Base-by-base conservation (phyloP, 2,329 filamentous ascomycete genomes). In the Lachnellula subtilissima region DNA sequence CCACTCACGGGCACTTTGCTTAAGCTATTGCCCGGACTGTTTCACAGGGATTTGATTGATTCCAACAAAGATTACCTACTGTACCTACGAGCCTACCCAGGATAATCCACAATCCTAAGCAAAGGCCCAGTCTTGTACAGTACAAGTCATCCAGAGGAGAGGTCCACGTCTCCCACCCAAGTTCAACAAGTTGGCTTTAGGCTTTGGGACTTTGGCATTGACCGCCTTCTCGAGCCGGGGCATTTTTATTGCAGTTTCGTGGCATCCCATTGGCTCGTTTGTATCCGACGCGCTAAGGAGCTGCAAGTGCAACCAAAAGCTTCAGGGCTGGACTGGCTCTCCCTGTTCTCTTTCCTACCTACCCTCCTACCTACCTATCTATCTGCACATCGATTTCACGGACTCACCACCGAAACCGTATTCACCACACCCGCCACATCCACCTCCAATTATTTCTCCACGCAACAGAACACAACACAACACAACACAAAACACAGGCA, bases 231-330 rank as follows among this genome's bases (percentile, higher is more conserved):
- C 28, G 28, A 32, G 28, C 28, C 4, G 22, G 28, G 28, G 9
- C 28, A 32, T 32, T 12, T 32, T 32, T 32, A 32, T 32, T 11
- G 28, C 39, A 42, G 15, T n/a, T 19, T 17, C 39, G 2, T 17
- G 39, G 39, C 35, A 9, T 42, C 47, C n/a, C 12, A 52, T 52
- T 52, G 49, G 51, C 47, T 35, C 48, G 40, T 48, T 43, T 39
- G n/a, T 14, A 39, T 39, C 50, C 35, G 6, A 7, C 28, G 40
- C 47, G 39, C 15, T 19, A 37, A 43, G n/a, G 8, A 9, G n/a
- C 23, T 36, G 36, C 32, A 11, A 25, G 14, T 28, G 48, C 40
- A 19, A 23, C 28, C 43, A 23, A 23, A 17, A 23, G 19, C 36
- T 28, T 19, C 50, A 22, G 7, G 37, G 19, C 54, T 48, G 36